These are phyloP conservation scores for Sphagnurus paluster DNA, from an alignment of 1,284 basidiomycete genomes.

Conservation along the genomic window DNA sequence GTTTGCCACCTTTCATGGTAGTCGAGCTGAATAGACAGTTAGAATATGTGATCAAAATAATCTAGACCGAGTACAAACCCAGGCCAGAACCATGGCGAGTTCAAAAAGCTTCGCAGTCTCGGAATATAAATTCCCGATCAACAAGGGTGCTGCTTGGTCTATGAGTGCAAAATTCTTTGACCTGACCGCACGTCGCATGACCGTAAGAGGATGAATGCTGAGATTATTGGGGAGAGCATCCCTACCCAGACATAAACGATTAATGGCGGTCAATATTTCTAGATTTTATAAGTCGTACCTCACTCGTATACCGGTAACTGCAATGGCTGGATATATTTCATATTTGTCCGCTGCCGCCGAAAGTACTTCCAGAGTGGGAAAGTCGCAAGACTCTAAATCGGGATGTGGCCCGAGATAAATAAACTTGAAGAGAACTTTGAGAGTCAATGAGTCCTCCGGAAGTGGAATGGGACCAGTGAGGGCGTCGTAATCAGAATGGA, in stretches of 20 bases:
- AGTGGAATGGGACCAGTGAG: conserved; percentile 17
- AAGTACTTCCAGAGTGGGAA: conserved; percentile 21
- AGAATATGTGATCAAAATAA: not conserved
- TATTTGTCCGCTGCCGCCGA: conserved; percentile 34
- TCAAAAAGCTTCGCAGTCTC: not conserved
- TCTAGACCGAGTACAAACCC: conserved; percentile 3
- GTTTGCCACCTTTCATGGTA: conserved; percentile 8
- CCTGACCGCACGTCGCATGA: conserved; percentile 9
- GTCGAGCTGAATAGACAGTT: not conserved
- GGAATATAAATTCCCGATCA: not conserved
- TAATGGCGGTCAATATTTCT: not conserved
- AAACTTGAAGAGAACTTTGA: conserved; percentile 30
- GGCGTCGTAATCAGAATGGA: not conserved
- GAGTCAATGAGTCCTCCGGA: conserved; percentile 21
- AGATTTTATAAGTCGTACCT: conserved; percentile 20
- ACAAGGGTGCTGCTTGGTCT: conserved; percentile 5
- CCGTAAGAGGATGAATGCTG: not conserved
- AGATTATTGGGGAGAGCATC: not conserved
- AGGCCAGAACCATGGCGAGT: not conserved
- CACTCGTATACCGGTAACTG: conserved; percentile 29
- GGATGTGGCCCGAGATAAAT: conserved; percentile 28
- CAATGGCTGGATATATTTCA: conserved; percentile 30
- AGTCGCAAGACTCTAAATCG: conserved; percentile 24
- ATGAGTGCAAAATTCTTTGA: conserved; percentile 4
- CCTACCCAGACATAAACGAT: not conserved